A percentile compares a stretch with the other conserved stretches of the same genome.
phyloP scores from a whole-genome alignment of 2,329 filamentous ascomycete genomes.

The Cladosporium oxysporum region DNA sequence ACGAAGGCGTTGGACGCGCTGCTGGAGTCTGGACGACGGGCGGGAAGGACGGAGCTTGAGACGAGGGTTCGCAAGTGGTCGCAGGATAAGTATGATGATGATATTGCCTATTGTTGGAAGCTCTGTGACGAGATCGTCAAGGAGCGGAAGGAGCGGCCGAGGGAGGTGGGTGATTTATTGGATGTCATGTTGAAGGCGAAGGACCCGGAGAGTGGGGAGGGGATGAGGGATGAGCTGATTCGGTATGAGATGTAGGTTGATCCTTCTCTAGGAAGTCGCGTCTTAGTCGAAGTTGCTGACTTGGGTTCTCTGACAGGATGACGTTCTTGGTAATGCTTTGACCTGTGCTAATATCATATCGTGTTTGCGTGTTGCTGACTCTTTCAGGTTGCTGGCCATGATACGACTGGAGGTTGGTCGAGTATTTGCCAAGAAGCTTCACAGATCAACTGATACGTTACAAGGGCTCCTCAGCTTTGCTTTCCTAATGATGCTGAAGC shows the following conservation, averaged over 20 bases:
- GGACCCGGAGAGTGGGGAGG: slow-evolving; percentile 63
- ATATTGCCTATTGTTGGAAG: slow-evolving; percentile 20
- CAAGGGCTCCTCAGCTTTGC: slow-evolving; percentile 37
- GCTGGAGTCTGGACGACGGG: not conserved
- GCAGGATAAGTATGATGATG: slow-evolving; percentile 15
- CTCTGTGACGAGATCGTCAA: slow-evolving; percentile 22
- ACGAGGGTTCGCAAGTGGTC: slow-evolving; percentile 1
- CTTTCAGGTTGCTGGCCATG: slow-evolving; percentile 34
- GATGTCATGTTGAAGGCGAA: slow-evolving; percentile 59
- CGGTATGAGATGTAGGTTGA: slow-evolving; percentile 60
- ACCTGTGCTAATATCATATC: not conserved
- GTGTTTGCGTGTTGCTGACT: not conserved
- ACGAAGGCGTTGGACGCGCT: slow-evolving; percentile 27
- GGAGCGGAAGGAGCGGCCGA: slow-evolving; percentile 21
- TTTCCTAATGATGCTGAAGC: slow-evolving; percentile 56
- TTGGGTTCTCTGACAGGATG: slow-evolving; percentile 39
- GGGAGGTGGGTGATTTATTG: slow-evolving; percentile 55
- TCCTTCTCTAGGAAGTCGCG: too few relatives aligned
- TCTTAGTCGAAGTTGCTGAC: not conserved
- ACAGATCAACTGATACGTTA: not conserved
- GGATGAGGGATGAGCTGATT: slow-evolving; percentile 60
- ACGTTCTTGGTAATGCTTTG: slow-evolving; percentile 58
- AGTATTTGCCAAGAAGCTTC: not conserved
- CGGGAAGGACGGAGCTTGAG: slow-evolving; percentile 5
- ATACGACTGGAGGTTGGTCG: slow-evolving; percentile 19